Percentiles rank a stretch among this genome's conserved stretches.
Evolutionary conservation across 106 monocot genomes (phyloP).

Genomic region (Dendrobium huoshanense): DNA sequence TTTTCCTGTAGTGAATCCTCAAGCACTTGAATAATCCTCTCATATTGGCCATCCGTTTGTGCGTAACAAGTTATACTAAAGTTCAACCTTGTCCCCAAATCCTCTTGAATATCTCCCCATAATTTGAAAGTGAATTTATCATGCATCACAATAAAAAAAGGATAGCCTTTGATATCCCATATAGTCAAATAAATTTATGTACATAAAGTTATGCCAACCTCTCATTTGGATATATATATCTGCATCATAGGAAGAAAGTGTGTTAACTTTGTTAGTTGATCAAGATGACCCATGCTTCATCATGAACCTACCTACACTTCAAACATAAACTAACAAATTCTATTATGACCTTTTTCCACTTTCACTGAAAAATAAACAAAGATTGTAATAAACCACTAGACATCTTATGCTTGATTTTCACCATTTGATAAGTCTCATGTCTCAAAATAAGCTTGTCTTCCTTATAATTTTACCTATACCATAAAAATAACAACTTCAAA

Average conservation of each 20-base stretch:
- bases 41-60: too few species aligned
- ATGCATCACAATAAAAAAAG: not conserved
- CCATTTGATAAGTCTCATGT: not conserved
- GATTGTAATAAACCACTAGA: not conserved
- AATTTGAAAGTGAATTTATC: too few species aligned
- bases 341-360: not conserved
- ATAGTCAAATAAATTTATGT: not conserved
- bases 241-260: not conserved
- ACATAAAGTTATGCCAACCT: not conserved
- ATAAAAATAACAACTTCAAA: not conserved
- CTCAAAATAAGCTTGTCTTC: not conserved
- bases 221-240: not conserved
- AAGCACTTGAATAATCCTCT: too few species aligned
- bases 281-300: not conserved
- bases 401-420: not conserved
- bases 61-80: too few species aligned
- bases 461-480: not conserved
- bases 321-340: not conserved
- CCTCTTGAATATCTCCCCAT: too few species aligned
- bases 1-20: too few species aligned
- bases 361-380: not conserved
- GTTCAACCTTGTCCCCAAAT: too few species aligned
- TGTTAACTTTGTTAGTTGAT: not conserved
- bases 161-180: not conserved
- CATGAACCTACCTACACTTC: not conserved